A percentile compares a stretch with the other conserved stretches of the same genome.
Evolutionary conservation across 805 yeast genomes (phyloP).

Genomic region (Hanseniaspora thailandica): DNA sequence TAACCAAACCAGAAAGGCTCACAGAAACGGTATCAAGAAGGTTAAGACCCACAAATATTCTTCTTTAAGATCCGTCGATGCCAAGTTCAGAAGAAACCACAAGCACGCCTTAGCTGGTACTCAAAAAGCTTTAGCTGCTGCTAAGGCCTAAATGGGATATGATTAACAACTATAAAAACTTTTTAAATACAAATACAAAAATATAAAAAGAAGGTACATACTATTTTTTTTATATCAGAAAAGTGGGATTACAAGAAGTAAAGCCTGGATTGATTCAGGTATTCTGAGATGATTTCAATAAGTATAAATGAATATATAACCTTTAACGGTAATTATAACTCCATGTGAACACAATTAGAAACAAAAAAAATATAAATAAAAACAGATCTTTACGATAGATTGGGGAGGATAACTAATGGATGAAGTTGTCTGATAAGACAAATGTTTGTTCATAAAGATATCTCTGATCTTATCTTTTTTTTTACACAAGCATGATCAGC

Average conservation of each 20-base stretch:
- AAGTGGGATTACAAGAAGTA: background rate
- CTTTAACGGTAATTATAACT: conserved; percentile 7
- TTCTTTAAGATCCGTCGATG: conserved; percentile 95
- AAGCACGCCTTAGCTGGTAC: conserved; percentile 97
- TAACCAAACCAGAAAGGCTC: conserved; percentile 99
- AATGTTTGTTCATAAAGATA: too few relatives aligned
- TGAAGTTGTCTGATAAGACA: too few relatives aligned
- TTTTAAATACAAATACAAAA: background rate
- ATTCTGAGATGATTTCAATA: background rate
- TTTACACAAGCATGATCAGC: too few relatives aligned
- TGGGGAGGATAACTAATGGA: too few relatives aligned
- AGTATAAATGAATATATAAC: conserved; percentile 3
- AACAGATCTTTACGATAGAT: too few relatives aligned
- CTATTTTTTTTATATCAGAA: background rate
- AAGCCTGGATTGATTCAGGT: background rate
- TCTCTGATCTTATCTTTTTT: too few relatives aligned
- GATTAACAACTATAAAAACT: background rate
- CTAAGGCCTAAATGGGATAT: conserved; percentile 37
- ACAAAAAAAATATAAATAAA: background rate
- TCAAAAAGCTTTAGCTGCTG: conserved; percentile 82
- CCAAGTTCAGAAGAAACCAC: conserved; percentile 99
- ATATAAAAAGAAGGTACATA: background rate
- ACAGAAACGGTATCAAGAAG: conserved; percentile 99
- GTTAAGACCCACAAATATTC: conserved; percentile 97
- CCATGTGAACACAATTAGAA: conserved; percentile 5